Base-by-base conservation (phyloP, 208 protist species). In the Entamoeba dispar region DNA sequence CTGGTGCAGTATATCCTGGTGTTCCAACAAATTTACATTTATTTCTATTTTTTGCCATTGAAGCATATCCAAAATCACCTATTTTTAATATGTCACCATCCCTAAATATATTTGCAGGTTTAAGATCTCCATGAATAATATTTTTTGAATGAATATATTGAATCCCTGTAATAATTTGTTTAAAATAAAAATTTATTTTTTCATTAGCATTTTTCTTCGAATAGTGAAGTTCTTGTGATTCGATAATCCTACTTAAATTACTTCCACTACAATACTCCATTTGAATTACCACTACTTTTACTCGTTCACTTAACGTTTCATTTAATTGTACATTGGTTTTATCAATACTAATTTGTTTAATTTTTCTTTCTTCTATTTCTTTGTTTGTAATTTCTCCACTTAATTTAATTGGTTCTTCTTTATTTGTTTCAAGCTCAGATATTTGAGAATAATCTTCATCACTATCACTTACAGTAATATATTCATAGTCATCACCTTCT, bases 51-150 rank as follows among this genome's bases (percentile, higher is more conserved):
- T 27, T 86, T 12, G n/a, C n/a, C 61, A 86, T 38, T 97, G 10
- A 96, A 0, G 97, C 97, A 93, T 97, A 97, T 51, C 97, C 97
- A 96, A 97, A 97, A 94, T 97, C 97, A 90, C 97, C 97, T 27
- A 97, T 92, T 94, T 97, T 97, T 3, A 97, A 94, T 51, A 49
- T 49, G 10, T 96, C 97, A 49, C 96, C 86, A 7, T 97, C 95
- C 1, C 95, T 93, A 0, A 97, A 93, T 93, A 97, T 97, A 94
- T 97, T 97, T 14, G 96, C 96, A 5, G 97, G 97, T 94, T 97
- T 97, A 15, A 97, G 93, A 94, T 97, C 97, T 12, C 93, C 52
- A 92, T 97, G 97, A 17, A 97, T 95, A 7, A 97, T 97, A 5
- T 94, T 51, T 27, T 97, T 50, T 47, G 97, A 91, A 93, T 97